phyloP scores from a whole-genome alignment of 495 filamentous ascomycete genomes.

The Aspergillus panamensis region DNA sequence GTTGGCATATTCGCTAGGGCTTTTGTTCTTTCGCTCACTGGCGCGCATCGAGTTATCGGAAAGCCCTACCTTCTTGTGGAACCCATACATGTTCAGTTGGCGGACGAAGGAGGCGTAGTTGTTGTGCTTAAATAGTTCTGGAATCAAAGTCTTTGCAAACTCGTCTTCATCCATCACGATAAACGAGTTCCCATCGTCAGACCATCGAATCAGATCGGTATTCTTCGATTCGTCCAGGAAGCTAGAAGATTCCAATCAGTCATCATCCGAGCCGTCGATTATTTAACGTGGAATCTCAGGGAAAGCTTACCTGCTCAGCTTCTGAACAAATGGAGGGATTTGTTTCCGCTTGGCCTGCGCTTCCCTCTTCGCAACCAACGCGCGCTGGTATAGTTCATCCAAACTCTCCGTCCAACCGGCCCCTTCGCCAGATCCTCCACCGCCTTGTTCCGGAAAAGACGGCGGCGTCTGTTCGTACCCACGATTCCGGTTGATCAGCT shows the following conservation, averaged over 20 bases:
- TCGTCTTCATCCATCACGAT: slow-evolving; percentile 97
- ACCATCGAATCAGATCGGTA: slow-evolving; percentile 95
- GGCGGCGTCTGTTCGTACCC: slow-evolving; percentile 46
- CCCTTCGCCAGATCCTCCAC: slow-evolving; percentile 36
- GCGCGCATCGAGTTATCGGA: slow-evolving; percentile 97
- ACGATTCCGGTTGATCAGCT: slow-evolving; percentile 52
- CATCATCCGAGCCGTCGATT: not conserved
- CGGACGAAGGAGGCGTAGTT: slow-evolving; percentile 99
- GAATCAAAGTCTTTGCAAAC: slow-evolving; percentile 95
- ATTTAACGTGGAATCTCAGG: not conserved
- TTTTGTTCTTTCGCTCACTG: slow-evolving; percentile 94
- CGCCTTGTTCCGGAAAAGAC: slow-evolving; percentile 44
- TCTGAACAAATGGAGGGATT: slow-evolving; percentile 97
- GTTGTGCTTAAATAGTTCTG: slow-evolving; percentile 98
- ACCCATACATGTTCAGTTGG: slow-evolving; percentile 99
- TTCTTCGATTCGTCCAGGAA: slow-evolving; percentile 91
- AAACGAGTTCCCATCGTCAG: slow-evolving; percentile 92
- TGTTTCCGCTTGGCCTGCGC: slow-evolving; percentile 83
- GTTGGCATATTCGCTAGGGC: slow-evolving; percentile 96
- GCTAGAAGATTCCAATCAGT: slow-evolving; percentile 47
- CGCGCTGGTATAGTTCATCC: slow-evolving; percentile 72
- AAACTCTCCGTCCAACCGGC: slow-evolving; percentile 62
- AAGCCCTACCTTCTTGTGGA: slow-evolving; percentile 96
- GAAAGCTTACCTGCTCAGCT: slow-evolving; percentile 81
- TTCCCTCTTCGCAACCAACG: slow-evolving; percentile 72